Conservation (phyloP, 805 yeast genomes). For the Yarrowia alimentaria region DNA sequence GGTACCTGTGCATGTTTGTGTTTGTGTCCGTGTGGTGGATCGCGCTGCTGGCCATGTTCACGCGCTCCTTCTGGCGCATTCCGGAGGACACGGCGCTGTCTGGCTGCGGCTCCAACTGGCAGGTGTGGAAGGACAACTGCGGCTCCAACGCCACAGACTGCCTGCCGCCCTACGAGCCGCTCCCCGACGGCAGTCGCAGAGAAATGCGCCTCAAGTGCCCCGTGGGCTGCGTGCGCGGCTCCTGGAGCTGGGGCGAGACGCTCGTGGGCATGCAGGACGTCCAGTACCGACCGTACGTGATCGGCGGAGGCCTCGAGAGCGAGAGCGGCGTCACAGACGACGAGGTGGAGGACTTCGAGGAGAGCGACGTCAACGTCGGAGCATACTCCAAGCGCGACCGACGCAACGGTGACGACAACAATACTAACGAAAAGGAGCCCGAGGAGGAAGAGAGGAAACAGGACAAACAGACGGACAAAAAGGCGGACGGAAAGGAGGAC, state of each 20-base stretch:
- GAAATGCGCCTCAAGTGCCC: slow-evolving; percentile 62
- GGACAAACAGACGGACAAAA: too few relatives aligned
- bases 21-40: slow-evolving; percentile 19
- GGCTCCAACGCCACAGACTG: slow-evolving; percentile 15
- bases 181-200: not conserved
- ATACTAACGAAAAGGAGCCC: too few relatives aligned
- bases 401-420: not conserved
- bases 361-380: slow-evolving; percentile 2
- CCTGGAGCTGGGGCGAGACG: slow-evolving; percentile 70
- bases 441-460: too few relatives aligned
- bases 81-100: slow-evolving; percentile 15
- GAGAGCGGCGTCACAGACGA: not conserved
- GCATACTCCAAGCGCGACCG: not conserved
- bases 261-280: slow-evolving; percentile 69
- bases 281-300: slow-evolving; percentile 67
- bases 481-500: too few relatives aligned
- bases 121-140: slow-evolving; percentile 13
- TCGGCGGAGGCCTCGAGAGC: slow-evolving; percentile 65
- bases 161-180: slow-evolving; percentile 3
- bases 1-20: not conserved
- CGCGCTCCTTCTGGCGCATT: slow-evolving; percentile 12
- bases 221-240: slow-evolving; percentile 76
- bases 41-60: not conserved
- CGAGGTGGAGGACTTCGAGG: slow-evolving; percentile 9
- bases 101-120: slow-evolving; percentile 16